Percentiles rank a stretch among this genome's conserved stretches.
phyloP scores from a whole-genome alignment of 2,329 filamentous ascomycete species.

The Lithohypha guttulata region DNA sequence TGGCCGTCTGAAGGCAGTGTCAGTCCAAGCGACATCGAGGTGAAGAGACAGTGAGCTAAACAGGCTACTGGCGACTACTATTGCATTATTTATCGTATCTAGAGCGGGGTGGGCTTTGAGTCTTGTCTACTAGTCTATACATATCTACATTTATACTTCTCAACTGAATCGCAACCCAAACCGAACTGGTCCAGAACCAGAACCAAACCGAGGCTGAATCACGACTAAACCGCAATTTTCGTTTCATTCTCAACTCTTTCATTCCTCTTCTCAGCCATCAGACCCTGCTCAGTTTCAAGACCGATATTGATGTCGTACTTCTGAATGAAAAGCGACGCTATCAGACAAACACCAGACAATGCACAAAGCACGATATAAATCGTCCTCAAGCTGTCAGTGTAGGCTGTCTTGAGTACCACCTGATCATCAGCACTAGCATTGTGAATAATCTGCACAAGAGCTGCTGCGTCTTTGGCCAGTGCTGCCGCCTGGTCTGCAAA shows the following conservation, averaged over 20 bases:
- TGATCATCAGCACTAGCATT: slow-evolving; percentile 36
- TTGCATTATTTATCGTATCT: too few species aligned
- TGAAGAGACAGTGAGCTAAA: too few species aligned
- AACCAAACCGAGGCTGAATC: too few species aligned
- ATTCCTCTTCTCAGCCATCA: slow-evolving; percentile 32
- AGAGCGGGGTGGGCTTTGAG: too few species aligned
- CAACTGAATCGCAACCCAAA: too few species aligned
- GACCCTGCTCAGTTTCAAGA: slow-evolving; percentile 39
- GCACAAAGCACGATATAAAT: slow-evolving; percentile 48
- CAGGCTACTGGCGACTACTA: too few species aligned
- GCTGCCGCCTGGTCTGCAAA: slow-evolving; percentile 39
- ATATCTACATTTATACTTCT: too few species aligned
- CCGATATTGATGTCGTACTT: slow-evolving; percentile 40
- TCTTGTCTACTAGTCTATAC: too few species aligned
- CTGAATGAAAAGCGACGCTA: slow-evolving; percentile 43
- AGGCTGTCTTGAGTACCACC: slow-evolving; percentile 40
- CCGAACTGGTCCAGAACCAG: too few species aligned
- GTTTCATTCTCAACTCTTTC: neutral
- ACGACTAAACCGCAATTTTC: neutral
- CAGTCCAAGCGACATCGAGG: too few species aligned
- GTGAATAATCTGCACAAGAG: slow-evolving; percentile 49
- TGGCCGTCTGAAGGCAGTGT: too few species aligned
- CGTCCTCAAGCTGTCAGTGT: slow-evolving; percentile 43
- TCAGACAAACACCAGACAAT: slow-evolving; percentile 40
- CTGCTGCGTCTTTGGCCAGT: slow-evolving; percentile 48